Evolutionary conservation across 768 basidiomycete genomes (phyloP), one percentile per base, ranked within the genome.

Genomic region (Leucogyrophana mollusca): DNA sequence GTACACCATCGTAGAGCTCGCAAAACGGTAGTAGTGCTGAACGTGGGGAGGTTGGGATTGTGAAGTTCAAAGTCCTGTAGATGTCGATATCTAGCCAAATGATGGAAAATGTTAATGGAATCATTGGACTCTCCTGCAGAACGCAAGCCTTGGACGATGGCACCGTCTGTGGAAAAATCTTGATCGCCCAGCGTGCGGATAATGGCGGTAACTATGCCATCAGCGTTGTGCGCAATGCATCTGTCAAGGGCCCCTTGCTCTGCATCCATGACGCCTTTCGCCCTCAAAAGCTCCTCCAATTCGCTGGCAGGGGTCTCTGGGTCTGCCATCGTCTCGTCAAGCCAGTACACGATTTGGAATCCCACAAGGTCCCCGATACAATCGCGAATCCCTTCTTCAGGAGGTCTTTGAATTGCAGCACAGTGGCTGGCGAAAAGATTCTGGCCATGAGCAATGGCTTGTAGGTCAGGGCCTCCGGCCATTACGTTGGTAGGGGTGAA

Each of bases 351-450:
- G 41, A 86, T 72, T 49, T 77, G 74, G 49, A 79, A 73, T 5
- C 83, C 87, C 45, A 90, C 67, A 47, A 88, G 77, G 41, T 86
- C 81, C 3, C 86, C 78, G 50, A 91, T 83, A 53, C 83, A 88
- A 35, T 76, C 72, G 16, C 62, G 68, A 38, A 85, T 65, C 9
- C 83, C 89, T 5, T 85, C 74, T 0, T 54, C 52, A 9, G 56
- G 38, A 2, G 72, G 62, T 49, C 74, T 80, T 37, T 80, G 77
- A 23, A 81, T 63, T 14, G 79, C 71, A 36, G 74, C 74, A 63
- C 90, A 92, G 43, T 90, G 83, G 9, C 66, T 72, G 36, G 65
- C 65, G 56, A 90, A 90, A 3, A 76, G 58, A 13, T 64, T 67
- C 34, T 64, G 64, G 7, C 80, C 77, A 35, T 67, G 65, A 11